phyloP scores from a whole-genome alignment of 371 early-diverging fungal genomes.

The Mucor racemosus region DNA sequence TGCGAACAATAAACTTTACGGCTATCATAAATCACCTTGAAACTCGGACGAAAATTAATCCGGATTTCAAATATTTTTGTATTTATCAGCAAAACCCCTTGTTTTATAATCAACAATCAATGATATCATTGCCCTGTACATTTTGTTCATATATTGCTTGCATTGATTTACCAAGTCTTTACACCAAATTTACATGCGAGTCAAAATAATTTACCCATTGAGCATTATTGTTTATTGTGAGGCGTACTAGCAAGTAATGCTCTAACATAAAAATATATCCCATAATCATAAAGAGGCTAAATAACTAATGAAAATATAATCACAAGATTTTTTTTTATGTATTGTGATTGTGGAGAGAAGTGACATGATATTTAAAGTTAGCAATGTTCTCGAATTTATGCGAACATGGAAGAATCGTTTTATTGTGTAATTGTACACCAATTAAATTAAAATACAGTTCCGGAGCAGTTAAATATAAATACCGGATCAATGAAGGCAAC shows the following conservation, averaged over 20 bases:
- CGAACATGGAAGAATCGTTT: constrained; percentile 2
- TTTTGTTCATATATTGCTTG: neutral
- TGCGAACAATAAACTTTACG: neutral
- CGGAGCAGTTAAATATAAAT: neutral
- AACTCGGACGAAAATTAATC: constrained; percentile 1
- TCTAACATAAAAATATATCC: neutral
- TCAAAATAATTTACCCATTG: neutral
- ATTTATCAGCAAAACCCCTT: constrained; percentile 4
- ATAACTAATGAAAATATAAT: neutral
- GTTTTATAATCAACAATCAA: neutral
- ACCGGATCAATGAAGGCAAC: no score
- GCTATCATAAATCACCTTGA: neutral
- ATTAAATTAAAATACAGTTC: neutral
- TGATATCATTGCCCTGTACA: neutral
- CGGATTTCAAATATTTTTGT: neutral
- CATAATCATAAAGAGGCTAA: neutral
- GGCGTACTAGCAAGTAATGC: neutral
- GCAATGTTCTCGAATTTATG: neutral
- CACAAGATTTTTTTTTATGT: neutral
- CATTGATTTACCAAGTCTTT: neutral
- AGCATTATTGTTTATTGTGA: neutral
- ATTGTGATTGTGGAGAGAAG: neutral
- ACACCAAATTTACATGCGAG: neutral
- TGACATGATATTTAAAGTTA: constrained; percentile 1
- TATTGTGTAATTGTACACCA: neutral